These are phyloP conservation scores for Thuidium tamariscinum DNA, from an alignment of 225 moss, liverwort and hornwort species.

Conservation along the genomic window DNA sequence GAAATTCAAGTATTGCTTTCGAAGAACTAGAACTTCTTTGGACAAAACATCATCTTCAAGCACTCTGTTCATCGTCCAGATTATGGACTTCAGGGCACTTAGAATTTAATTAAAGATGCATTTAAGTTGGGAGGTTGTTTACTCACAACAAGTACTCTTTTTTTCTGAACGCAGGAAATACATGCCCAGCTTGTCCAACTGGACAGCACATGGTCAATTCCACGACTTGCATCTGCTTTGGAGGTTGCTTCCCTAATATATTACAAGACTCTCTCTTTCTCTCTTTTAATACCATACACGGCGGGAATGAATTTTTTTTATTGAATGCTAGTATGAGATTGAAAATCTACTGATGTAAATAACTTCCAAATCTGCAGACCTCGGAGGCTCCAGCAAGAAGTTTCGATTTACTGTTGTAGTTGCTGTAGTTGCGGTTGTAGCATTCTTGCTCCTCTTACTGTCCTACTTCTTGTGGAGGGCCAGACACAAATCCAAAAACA, in stretches of 20 bases:
- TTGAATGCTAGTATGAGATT: background rate
- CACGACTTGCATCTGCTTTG: conserved; percentile 22
- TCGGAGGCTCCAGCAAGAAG: background rate
- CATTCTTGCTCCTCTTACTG: background rate
- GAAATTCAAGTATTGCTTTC: background rate
- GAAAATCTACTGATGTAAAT: background rate
- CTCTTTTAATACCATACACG: too few relatives aligned
- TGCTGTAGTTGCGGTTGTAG: background rate
- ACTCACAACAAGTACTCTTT: background rate
- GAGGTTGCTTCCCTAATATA: background rate
- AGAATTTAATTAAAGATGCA: background rate
- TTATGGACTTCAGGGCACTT: background rate
- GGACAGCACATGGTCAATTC: conserved; percentile 16
- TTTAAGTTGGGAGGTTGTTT: background rate
- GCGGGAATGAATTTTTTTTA: background rate
- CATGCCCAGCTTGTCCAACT: conserved; percentile 28
- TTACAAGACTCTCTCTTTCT: background rate
- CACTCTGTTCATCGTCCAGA: background rate
- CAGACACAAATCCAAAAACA: background rate
- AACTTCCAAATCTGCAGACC: conserved; percentile 1
- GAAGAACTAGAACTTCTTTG: background rate
- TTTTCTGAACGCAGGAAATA: background rate
- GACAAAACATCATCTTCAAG: too few relatives aligned
- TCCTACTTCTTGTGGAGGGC: conserved; percentile 6
- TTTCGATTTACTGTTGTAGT: background rate